Conservation (phyloP, 768 basidiomycete genomes). For the Lenzites betulinus region DNA sequence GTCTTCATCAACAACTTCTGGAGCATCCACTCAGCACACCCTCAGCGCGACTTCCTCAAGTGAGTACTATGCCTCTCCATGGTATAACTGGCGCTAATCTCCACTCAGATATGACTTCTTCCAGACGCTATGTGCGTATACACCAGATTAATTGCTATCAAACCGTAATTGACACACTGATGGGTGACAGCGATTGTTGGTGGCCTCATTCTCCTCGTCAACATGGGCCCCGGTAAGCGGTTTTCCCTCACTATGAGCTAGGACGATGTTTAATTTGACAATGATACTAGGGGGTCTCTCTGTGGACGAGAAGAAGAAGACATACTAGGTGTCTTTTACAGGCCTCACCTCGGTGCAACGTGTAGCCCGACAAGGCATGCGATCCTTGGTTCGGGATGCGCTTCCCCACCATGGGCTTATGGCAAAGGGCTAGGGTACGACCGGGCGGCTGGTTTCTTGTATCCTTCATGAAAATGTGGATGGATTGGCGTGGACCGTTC, state of each 20-base stretch:
- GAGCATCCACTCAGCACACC: constrained; percentile 89
- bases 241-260: background rate
- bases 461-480: constrained; percentile 14
- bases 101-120: constrained; percentile 91
- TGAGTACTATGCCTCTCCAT: constrained; percentile 47
- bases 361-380: background rate
- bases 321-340: constrained; percentile 46
- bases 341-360: background rate
- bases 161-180: background rate
- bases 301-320: constrained; percentile 99
- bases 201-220: constrained; percentile 94
- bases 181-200: constrained; percentile 79
- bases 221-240: constrained; percentile 89
- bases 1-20: constrained; percentile 99
- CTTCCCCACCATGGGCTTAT: background rate
- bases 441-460: constrained; percentile 20
- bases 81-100: background rate
- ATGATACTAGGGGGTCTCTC: constrained; percentile 76
- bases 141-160: background rate
- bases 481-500: constrained; percentile 15
- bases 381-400: background rate
- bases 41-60: constrained; percentile 98
- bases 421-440: constrained; percentile 5
- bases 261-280: constrained; percentile 8
- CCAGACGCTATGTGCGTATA: constrained; percentile 78